Percentiles rank a stretch among this genome's conserved stretches.
Conservation (phyloP, 768 basidiomycete species). For the Rhodosporidiobolus sp. region DNA sequence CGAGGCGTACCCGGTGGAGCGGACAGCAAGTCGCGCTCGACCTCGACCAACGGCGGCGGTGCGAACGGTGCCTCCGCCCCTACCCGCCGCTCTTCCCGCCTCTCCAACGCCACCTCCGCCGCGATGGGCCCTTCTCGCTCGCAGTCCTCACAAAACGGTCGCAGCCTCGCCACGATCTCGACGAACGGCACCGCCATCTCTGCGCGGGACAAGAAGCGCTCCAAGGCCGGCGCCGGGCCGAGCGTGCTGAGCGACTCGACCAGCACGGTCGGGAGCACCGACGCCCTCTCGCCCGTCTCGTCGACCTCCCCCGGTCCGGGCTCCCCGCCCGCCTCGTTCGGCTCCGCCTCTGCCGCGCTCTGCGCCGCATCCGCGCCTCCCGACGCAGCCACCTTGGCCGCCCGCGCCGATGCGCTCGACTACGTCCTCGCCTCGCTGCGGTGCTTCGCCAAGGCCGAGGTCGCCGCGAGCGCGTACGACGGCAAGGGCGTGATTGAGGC, state of each 20-base stretch:
- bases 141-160: background rate
- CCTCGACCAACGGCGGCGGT: slow-evolving; percentile 42
- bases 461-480: slow-evolving; percentile 70
- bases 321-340: background rate
- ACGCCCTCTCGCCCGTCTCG: slow-evolving; percentile 7
- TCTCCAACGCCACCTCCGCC: slow-evolving; percentile 45
- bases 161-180: background rate
- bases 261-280: slow-evolving; percentile 4
- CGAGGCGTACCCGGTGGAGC: slow-evolving; percentile 15
- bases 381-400: slow-evolving; percentile 57
- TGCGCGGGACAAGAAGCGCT: slow-evolving; percentile 35
- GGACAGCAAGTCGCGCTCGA: slow-evolving; percentile 37
- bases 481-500: slow-evolving; percentile 70
- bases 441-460: slow-evolving; percentile 74
- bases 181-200: background rate
- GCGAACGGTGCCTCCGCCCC: slow-evolving; percentile 51
- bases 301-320: slow-evolving; percentile 29
- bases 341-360: background rate
- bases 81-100: slow-evolving; percentile 69
- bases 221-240: slow-evolving; percentile 23
- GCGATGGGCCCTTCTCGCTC: slow-evolving; percentile 22
- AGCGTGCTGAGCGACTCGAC: slow-evolving; percentile 32
- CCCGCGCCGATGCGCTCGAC: slow-evolving; percentile 71
- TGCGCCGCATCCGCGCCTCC: background rate
- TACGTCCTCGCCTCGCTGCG: slow-evolving; percentile 78